phyloP scores from a whole-genome alignment of 768 basidiomycete genomes.

The Leccinum subgranulosum region DNA sequence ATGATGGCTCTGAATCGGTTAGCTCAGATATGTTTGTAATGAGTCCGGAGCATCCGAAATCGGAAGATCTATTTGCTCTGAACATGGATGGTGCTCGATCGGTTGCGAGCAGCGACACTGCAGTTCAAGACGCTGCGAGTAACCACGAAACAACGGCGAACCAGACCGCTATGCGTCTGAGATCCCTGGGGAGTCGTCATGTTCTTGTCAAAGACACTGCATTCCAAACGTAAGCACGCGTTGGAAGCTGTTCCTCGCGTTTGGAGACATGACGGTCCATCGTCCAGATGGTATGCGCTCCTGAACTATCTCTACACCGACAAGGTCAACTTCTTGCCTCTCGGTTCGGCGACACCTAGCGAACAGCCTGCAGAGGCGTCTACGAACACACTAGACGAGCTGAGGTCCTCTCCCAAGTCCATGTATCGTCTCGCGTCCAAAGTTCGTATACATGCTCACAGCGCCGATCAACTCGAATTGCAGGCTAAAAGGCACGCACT shows the following conservation, averaged over 20 bases:
- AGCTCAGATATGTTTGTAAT: conserved; percentile 18
- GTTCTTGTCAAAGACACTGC: conserved; percentile 9
- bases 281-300: conserved; percentile 36
- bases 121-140: neutral
- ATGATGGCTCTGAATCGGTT: conserved; percentile 14
- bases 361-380: neutral
- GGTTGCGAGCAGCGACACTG: conserved; percentile 6
- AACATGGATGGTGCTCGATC: neutral
- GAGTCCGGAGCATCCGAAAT: conserved; percentile 10
- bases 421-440: conserved; percentile 44
- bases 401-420: conserved; percentile 40
- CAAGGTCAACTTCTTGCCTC: conserved; percentile 31
- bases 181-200: conserved; percentile 21
- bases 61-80: neutral
- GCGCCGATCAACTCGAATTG: neutral
- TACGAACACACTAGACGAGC: conserved; percentile 5
- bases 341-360: conserved; percentile 15
- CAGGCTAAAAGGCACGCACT: neutral
- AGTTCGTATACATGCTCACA: conserved; percentile 14
- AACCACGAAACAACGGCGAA: neutral
- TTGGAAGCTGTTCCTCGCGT: neutral
- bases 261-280: neutral
- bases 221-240: conserved; percentile 24
- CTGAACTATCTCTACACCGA: conserved; percentile 39
- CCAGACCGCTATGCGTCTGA: conserved; percentile 5